Base-by-base conservation (phyloP, 306 rosid species). In the Vigna unguiculata region DNA sequence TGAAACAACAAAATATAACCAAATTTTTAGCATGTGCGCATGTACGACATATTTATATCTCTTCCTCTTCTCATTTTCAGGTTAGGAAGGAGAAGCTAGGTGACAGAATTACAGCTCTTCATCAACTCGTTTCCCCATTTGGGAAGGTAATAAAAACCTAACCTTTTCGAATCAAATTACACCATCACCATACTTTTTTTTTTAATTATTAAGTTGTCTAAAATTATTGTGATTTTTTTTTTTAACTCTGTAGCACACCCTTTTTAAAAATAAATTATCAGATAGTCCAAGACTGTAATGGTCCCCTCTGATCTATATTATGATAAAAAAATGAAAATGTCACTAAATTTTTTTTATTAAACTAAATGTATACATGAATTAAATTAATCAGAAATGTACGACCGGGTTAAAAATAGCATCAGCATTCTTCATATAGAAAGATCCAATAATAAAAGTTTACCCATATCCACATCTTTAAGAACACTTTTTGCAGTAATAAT, bases 61-160 rank as follows among this genome's bases (percentile, higher is more conserved):
- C 69, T 64, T 78, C 58, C 30, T 79, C 72, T 64, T 65, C 80
- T 69, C 48, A 74, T 70, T 80, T 47, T 75, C 88, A 96, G 99
- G 99, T 93, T 58, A 87, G 99, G 90, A 96, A 96, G 96, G 99
- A 96, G 88, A 96, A 96, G 88, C 86, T 96, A 82, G 99, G 99
- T 74, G 99, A 96, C 82, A 96, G 99, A 92, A 88, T 96, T 77
- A 90, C 99, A 24, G 85, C 96, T 30, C 99, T 96, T 81, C 99
- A 96, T 87, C 99, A 96, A 84, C 87, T 96, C 8, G 99, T 96
- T 87, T 96, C 99, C 75, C 99, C 99, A 77, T 96, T 96, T 82
- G 99, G 99, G 69, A 96, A 93, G 99, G 99, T 91, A 69, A 45
- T 89, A 69, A 45, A 9, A 79, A 16, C 63, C 63, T 65, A 16